A percentile compares a stretch with the other conserved stretches of the same genome.
Conservation (phyloP, 352 stramenopile species). For the Globisporangium radiosum region DNA sequence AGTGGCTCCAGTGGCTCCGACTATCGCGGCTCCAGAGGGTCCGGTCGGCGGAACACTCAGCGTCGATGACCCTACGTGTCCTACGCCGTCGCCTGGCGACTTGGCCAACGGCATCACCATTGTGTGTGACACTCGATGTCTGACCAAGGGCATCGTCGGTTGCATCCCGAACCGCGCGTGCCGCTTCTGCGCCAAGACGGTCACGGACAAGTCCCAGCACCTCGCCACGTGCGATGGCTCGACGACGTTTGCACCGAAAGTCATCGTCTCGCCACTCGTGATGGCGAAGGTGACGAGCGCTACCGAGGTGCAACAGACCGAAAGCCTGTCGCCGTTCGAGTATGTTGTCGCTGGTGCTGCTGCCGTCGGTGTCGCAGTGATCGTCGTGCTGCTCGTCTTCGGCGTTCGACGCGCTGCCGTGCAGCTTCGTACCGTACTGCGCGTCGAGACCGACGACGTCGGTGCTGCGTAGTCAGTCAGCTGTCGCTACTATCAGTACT, state of each 20-base stretch:
- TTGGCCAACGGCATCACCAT: conserved; percentile 3
- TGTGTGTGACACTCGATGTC: conserved; percentile 10
- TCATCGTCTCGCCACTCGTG: too few species aligned
- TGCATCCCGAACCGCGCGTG: conserved; percentile 11
- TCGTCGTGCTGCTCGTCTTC: conserved; percentile 9
- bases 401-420: not conserved
- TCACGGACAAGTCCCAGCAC: conserved; percentile 12
- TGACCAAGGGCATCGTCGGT: conserved; percentile 20
- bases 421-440: not conserved
- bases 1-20: too few species aligned
- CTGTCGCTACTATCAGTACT: not conserved
- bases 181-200: conserved; percentile 18
- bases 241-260: not conserved
- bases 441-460: not conserved
- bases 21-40: too few species aligned
- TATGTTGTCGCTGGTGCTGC: not conserved
- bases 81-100: too few species aligned
- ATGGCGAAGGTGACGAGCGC: too few species aligned
- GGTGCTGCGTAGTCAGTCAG: not conserved
- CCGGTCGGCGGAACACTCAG: too few species aligned
- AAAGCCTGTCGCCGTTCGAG: conserved; percentile 1
- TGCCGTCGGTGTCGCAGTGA: conserved; percentile 11
- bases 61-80: too few species aligned
- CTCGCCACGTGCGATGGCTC: conserved; percentile 10
- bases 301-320: too few species aligned